Base-by-base conservation (phyloP, 495 filamentous ascomycete species). In the Glarea lozoyensis region DNA sequence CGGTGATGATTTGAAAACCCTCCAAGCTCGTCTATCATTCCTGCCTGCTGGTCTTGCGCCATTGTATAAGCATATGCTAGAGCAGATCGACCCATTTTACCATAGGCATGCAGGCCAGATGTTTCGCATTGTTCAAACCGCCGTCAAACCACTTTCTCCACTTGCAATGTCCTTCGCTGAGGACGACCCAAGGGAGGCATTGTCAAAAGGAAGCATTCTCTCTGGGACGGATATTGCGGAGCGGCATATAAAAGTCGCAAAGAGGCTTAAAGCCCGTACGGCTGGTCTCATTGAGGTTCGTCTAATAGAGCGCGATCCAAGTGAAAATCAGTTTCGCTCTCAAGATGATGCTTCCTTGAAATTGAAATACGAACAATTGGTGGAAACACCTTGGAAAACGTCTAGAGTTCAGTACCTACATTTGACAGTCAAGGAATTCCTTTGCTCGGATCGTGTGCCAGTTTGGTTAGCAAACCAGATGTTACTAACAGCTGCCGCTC, bases 31-130 rank as follows among this genome's bases (percentile, higher is more conserved):
- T 11, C 42, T 53, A 3, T 32, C 41, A 0, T 15, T 13, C 0
- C 48, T 60, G n/a, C 57, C 57, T 1, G 35, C 46, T 9, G 54
- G 50, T n/a, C 25, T 60, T 9, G 52, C 57, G 19, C 23, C 22
- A 12, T 51, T 57, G 19, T 60, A 29, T 29, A 29, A n/a, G n/a
- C 25, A n/a, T n/a, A 29, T 29, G 25, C 7, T 29, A 7, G 25
- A 29, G n/a, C 7, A 29, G 7, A 29, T 29, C n/a, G 25, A 29
- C n/a, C 25, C 25, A 29, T 29, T 40, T 24, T 40, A 40, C 21
- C 37, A 13, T 9, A 24, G 38, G 18, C 7, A 43, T 6, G 40
- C 40, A 5, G 4, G 29, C 9, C 40, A 17, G 16, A 7, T 43
- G 9, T 43, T 43, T 21, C 5, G 13, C 16, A 13, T 43, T 4